These are phyloP conservation scores for Neurospora terricola DNA, from an alignment of 495 filamentous ascomycete genomes.

Conservation along the genomic window DNA sequence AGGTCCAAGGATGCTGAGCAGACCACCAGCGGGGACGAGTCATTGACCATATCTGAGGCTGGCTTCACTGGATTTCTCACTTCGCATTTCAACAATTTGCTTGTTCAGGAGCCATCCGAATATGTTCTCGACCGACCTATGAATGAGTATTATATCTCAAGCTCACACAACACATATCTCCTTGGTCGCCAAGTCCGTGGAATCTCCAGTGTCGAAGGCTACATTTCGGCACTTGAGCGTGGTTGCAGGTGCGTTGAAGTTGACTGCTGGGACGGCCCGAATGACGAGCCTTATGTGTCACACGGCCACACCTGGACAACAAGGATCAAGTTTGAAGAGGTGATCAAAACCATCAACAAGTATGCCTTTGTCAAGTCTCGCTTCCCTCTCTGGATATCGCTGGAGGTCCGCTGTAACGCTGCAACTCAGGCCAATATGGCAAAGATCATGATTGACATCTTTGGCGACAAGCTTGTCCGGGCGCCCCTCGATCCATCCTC, in stretches of 20 bases:
- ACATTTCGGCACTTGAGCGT: slow-evolving; percentile 77
- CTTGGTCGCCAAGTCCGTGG: slow-evolving; percentile 82
- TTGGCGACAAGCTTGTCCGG: slow-evolving; percentile 66
- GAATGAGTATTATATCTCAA: slow-evolving; percentile 97
- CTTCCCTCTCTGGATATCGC: slow-evolving; percentile 85
- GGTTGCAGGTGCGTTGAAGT: slow-evolving; percentile 95
- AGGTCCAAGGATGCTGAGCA: slow-evolving; percentile 40
- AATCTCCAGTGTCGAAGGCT: slow-evolving; percentile 84
- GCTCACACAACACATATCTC: slow-evolving; percentile 97
- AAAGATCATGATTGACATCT: slow-evolving; percentile 74
- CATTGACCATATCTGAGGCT: slow-evolving; percentile 56
- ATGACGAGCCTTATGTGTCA: slow-evolving; percentile 76
- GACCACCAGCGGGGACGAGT: slow-evolving; percentile 29
- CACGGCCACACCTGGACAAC: slow-evolving; percentile 87
- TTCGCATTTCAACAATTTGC: slow-evolving; percentile 59
- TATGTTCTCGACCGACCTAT: slow-evolving; percentile 66
- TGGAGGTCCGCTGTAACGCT: slow-evolving; percentile 85
- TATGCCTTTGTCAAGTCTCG: slow-evolving; percentile 77
- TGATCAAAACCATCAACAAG: slow-evolving; percentile 83
- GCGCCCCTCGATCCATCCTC: slow-evolving; percentile 59
- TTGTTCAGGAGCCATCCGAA: slow-evolving; percentile 44
- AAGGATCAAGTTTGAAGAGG: slow-evolving; percentile 76
- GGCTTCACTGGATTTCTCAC: slow-evolving; percentile 68
- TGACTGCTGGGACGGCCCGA: slow-evolving; percentile 91
- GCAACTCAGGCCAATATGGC: slow-evolving; percentile 84